Evolutionary conservation across 2,329 filamentous ascomycete species (phyloP), one percentile per base, ranked within the genome.

Genomic region (Aureobasidium sp.): DNA sequence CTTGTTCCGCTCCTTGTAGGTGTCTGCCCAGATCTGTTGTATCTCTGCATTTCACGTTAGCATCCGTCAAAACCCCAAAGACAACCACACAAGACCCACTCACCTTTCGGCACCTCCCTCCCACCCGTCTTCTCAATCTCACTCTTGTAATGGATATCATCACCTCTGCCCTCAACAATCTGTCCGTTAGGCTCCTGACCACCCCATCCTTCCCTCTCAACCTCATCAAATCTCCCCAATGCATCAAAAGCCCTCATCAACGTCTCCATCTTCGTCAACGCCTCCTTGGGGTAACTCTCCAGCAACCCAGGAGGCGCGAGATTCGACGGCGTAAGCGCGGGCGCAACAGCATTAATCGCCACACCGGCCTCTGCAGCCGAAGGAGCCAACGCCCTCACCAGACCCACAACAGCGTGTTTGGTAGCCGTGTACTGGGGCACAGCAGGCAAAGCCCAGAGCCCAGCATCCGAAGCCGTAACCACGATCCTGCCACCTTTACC

Each of bases 351-450:
- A 61, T 77, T 77, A 8, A 76, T 68, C 1, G 69, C 72, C 54
- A 77, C 72, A 47, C 68, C 65, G 8, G 13, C 31, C 40, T 71
- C 67, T 19, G 68, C 62, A n/a, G 75, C 69, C 0, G 68, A 63
- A 0, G 73, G 70, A 0, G 68, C 74, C 1, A 73, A 63, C 19
- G 70, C 66, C 13, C 74, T 70, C 7, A 70, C 68, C 21, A 78
- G 65, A 8, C 74, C 75, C 1, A 78, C 65, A 15, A 78, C 65
- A 8, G 69, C 75, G 63, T 76, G 74, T 63, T 78, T 78, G 25
- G 70, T 69, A 15, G 74, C 71, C 1, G 71, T 71, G 62, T 78
- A 78, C 61, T 75, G 71, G 0, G 75, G 75, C 11, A 68, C 65
- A 8, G 68, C 62, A 4, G 70, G 67, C 2, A 71, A 62, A 2